These are phyloP conservation scores for Mytilinidion resinicola DNA, from an alignment of 495 filamentous ascomycete species.

Conservation along the genomic window DNA sequence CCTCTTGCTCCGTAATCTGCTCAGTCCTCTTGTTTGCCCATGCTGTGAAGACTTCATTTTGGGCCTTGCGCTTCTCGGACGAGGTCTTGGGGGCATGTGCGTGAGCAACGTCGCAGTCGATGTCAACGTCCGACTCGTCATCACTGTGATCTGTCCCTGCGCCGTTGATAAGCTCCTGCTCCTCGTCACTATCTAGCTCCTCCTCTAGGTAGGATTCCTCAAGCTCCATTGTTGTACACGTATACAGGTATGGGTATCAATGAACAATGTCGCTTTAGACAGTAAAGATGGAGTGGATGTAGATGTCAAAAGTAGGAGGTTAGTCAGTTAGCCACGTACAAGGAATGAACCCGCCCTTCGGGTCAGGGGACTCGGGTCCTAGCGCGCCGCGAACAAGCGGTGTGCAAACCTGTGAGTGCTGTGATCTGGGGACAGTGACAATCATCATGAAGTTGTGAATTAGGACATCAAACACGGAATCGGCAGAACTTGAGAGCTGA, in stretches of 20 bases:
- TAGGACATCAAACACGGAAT: too few species aligned
- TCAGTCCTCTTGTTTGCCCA: slow-evolving; percentile 41
- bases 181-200: neutral
- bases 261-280: too few species aligned
- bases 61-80: slow-evolving; percentile 15
- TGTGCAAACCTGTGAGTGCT: too few species aligned
- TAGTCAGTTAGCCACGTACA: too few species aligned
- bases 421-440: too few species aligned
- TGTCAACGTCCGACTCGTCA: slow-evolving; percentile 5
- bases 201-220: neutral
- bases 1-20: slow-evolving; percentile 31
- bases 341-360: too few species aligned
- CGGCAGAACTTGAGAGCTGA: too few species aligned
- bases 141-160: neutral
- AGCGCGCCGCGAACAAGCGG: too few species aligned
- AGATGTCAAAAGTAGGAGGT: too few species aligned
- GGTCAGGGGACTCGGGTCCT: too few species aligned
- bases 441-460: too few species aligned
- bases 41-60: slow-evolving; percentile 33
- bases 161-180: neutral
- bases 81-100: slow-evolving; percentile 10
- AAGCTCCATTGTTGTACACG: neutral
- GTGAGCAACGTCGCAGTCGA: slow-evolving; percentile 7
- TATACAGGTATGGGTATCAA: neutral
- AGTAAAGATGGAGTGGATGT: too few species aligned